Conservation (phyloP, 257 asterid genomes). For the Orobanche coerulescens region DNA sequence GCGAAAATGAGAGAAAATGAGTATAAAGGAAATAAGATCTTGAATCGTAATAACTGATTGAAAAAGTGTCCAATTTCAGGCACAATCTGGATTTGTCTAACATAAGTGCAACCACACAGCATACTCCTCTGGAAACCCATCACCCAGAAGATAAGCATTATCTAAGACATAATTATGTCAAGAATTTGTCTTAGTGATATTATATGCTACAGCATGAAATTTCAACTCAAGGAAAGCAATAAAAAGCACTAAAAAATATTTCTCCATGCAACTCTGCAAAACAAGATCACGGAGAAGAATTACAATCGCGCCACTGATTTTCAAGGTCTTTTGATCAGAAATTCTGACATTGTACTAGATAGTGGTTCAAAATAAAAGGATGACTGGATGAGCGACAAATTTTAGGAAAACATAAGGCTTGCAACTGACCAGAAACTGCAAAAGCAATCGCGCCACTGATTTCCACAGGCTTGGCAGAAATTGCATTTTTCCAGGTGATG, state of each 20-base stretch:
- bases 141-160: neutral
- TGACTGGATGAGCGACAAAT: neutral
- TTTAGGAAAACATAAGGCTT: slow-evolving; percentile 1
- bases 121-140: neutral
- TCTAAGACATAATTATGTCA: neutral
- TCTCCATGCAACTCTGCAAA: neutral
- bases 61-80: neutral
- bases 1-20: neutral
- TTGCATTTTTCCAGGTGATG: slow-evolving; percentile 54
- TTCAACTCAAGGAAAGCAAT: too few relatives aligned
- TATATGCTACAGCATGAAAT: too few relatives aligned
- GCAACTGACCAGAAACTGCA: slow-evolving; percentile 73
- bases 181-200: too few relatives aligned
- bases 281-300: too few relatives aligned
- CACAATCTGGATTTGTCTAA: neutral
- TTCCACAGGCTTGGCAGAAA: slow-evolving; percentile 58
- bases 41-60: neutral
- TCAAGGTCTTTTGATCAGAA: neutral
- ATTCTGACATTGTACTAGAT: neutral
- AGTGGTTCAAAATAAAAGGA: neutral
- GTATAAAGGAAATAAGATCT: too few relatives aligned
- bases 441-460: slow-evolving; percentile 69
- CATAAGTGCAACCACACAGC: neutral
- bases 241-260: neutral
- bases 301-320: too few relatives aligned